Conservation (phyloP, 345 rosid genomes). For the Gossypium longicalyx region DNA sequence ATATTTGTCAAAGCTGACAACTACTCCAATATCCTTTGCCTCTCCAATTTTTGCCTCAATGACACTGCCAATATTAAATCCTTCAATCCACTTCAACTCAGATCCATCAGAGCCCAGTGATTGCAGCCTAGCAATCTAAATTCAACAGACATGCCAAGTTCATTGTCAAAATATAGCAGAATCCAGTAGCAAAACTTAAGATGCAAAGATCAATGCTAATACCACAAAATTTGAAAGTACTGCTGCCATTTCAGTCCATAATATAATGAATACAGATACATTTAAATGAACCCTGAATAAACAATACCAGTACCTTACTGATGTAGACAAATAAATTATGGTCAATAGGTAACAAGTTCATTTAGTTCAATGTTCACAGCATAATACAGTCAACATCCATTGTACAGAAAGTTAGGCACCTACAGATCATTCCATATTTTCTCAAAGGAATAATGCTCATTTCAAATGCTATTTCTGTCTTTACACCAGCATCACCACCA, state of each 20-base stretch:
- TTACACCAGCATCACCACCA: neutral
- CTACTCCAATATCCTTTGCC: constrained; percentile 73
- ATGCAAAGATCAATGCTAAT: neutral
- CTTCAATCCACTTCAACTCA: constrained; percentile 65
- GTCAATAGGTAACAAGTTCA: neutral
- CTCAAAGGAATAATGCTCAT: neutral
- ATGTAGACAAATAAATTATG: neutral
- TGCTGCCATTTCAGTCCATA: neutral
- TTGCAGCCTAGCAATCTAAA: constrained; percentile 72
- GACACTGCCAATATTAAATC: constrained; percentile 58
- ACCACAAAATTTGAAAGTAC: neutral
- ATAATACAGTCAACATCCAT: neutral
- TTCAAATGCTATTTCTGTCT: neutral
- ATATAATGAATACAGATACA: neutral
- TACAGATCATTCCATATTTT: neutral
- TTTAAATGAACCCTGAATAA: neutral
- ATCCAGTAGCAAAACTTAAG: constrained; percentile 3
- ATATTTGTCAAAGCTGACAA: constrained; percentile 62
- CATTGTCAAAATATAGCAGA: neutral
- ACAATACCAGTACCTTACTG: no score
- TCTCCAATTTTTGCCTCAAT: constrained; percentile 71
- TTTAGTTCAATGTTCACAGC: neutral
- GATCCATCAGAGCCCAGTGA: constrained; percentile 39
- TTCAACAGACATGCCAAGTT: neutral
- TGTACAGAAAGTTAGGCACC: constrained; percentile 1